Base-by-base conservation (phyloP, 192 early-diverging fungal genomes). In the Entophlyctis helioformis region DNA sequence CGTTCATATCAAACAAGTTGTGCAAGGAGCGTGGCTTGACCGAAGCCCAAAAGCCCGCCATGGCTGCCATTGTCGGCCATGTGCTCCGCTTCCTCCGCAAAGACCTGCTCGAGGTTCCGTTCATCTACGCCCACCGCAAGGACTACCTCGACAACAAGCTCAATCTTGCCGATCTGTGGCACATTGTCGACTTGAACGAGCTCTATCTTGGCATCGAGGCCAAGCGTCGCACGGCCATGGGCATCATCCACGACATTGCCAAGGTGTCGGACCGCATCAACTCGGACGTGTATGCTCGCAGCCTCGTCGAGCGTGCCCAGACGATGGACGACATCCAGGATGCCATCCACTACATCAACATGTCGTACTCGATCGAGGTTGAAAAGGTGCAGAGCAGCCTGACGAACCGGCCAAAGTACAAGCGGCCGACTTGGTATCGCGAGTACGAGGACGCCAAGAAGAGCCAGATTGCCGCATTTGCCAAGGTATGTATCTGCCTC, bases 101-200 rank as follows among this genome's bases (percentile, higher is more conserved):
- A 32, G 86, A 95, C 15, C 39, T 56, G 22, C 64, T 59, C 51
- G 95, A 98, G 57, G 88, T 98, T 21, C 95, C 95, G 7, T 95
- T 84, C 54, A 87, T 98, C 48, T 64, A 74, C 27, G 69, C 70
- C 11, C 88, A 96, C 53, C 75, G 87, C 33, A 81, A 84, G 40
- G 94, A 98, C 56, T 82, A 88, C 49, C 80, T 86, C 50, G 76
- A 81, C 11, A 80, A 84, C 18, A 72, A 78, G 31, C 62, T 89
- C 24, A 67, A 74, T 1, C 52, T 68, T 1, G 68, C 69, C 13
- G 86, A 92, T 64, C 54, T 96, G 29, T 96, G 93, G 93, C 69
- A 73, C 32, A 83, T 96, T 27, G 82, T 82, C 51, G 93, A 96
- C 51, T 60, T 84, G 42, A 88, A 93, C 42, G 57, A 70, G 46